These are phyloP conservation scores for Fusarium napiforme DNA, from an alignment of 2,329 filamentous ascomycete genomes.

Conservation along the genomic window DNA sequence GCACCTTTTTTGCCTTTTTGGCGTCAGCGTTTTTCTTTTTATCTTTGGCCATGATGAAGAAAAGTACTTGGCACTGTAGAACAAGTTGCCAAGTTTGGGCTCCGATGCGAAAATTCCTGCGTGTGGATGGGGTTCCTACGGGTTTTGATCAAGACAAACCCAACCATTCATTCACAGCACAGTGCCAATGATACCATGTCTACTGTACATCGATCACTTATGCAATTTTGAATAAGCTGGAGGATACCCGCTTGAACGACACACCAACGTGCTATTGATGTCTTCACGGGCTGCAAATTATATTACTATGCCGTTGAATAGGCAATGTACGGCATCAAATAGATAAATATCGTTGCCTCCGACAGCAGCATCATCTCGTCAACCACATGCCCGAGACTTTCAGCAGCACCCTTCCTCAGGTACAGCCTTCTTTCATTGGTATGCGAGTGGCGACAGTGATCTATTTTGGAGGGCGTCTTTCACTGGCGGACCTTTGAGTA, in stretches of 20 bases:
- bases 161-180: slow-evolving; percentile 33
- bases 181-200: neutral
- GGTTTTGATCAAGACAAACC: slow-evolving; percentile 46
- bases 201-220: slow-evolving; percentile 17
- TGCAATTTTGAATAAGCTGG: neutral
- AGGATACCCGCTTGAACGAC: neutral
- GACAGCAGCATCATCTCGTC: neutral
- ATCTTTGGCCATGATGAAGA: slow-evolving; percentile 59
- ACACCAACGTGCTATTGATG: neutral
- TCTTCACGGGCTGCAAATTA: neutral
- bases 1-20: slow-evolving; percentile 63
- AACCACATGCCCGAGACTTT: neutral
- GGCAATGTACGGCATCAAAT: neutral
- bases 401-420: neutral
- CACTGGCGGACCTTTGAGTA: slow-evolving; percentile 9
- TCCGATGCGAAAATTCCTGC: slow-evolving; percentile 36
- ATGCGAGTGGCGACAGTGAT: neutral
- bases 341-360: neutral
- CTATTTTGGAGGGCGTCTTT: neutral
- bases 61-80: neutral
- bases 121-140: slow-evolving; percentile 40
- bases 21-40: slow-evolving; percentile 62
- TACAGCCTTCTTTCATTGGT: neutral
- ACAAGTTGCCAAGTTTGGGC: slow-evolving; percentile 13
- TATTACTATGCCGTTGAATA: neutral